Evolutionary conservation across 108 stramenopile species (phyloP), one percentile per base, ranked within the genome.

Genomic region (Heterococcus sp.): DNA sequence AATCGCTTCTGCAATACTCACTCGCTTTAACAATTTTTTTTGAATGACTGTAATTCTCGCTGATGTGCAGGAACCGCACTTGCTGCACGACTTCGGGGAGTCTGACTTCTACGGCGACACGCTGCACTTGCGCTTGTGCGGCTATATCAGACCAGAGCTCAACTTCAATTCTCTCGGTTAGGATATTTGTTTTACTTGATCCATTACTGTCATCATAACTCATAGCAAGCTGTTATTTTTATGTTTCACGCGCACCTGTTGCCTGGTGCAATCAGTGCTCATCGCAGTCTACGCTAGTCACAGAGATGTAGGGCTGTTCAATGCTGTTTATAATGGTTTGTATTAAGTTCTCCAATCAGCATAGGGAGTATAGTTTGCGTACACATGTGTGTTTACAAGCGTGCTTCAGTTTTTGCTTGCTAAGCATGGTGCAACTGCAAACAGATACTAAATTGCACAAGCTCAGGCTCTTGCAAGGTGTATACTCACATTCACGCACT

Each of bases 71-170:
- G 89, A 90, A 70, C 87, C 89, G n/a, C 87, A 88, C 32, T 64
- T 90, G 28, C 35, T 90, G 69, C 71, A 87, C 39, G 71, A 79
- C 33, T 89, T 90, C 28, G 46, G 46, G 14, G 38, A 69, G 11
- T 82, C 85, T 1, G 89, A 90, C 71, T 90, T 90, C 35, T 90
- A 90, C 38, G 89, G 86, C 31, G 71, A 88, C 29, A 69, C 34
- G 36, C 77, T 90, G 1, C 37, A 66, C 28, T 21, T 90, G 26
- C 37, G 85, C 30, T 30, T 90, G 38, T 78, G 75, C 32, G 88
- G 88, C 68, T 88, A 86, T 78, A 83, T 90, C 33, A 66, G 89
- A 3, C 79, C 85, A 5, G 89, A 90, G 83, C 37, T 70, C 32
- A 88, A 86, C 66, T 90, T 90, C 35, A 80, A 74, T 33, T 87